Evolutionary conservation across 2,329 filamentous ascomycete genomes (phyloP), one percentile per base, ranked within the genome.

Genomic region (Cryphonectria nitschkei): DNA sequence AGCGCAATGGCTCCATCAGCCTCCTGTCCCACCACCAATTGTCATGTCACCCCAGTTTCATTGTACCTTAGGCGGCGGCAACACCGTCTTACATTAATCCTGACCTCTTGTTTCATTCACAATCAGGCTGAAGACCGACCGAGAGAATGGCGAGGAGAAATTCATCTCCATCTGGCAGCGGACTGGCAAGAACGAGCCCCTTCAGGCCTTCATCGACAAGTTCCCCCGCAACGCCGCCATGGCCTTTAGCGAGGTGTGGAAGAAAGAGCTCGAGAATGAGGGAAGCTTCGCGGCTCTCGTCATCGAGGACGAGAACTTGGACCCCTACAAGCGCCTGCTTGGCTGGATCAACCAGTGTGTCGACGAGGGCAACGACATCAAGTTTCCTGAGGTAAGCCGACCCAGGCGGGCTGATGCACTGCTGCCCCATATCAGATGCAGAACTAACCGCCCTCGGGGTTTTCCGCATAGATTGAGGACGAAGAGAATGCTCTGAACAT

Each of bases 351-450:
- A 73, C 19, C 50, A 68, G 11, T 73, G 71, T 46, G 39, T 73
- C 26, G 66, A 71, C 2, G 67, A 71, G 63, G 71, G 71, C 60
- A 73, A 73, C 32, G 71, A 73, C 54, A 34, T 73, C 69, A 73
- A 73, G 58, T 73, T 73, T 26, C 71, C 71, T 8, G 71, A 73
- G 39, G 70, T 70, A 46, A 63, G 58, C n/a, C 3, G 4, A 26
- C 6, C 16, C 26, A 6, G 41, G 29, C 22, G 6, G 8, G 37
- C 22, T 14, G 29, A 26, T 9, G 2, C 56, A n/a, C 52, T 39
- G 16, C 22, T 14, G 1, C 13, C 37, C 1, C 8, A 11, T 39
- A 4, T 14, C 16, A 19, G 26, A 9, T 13, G 26, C 9, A 19
- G 39, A 11, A 26, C 39, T 61, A 14, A 50, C 54, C 19, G 32